Percentiles rank a stretch among this genome's conserved stretches.
phyloP scores from a whole-genome alignment of 2,329 filamentous ascomycete species.

The Gliomastix tumulicola region DNA sequence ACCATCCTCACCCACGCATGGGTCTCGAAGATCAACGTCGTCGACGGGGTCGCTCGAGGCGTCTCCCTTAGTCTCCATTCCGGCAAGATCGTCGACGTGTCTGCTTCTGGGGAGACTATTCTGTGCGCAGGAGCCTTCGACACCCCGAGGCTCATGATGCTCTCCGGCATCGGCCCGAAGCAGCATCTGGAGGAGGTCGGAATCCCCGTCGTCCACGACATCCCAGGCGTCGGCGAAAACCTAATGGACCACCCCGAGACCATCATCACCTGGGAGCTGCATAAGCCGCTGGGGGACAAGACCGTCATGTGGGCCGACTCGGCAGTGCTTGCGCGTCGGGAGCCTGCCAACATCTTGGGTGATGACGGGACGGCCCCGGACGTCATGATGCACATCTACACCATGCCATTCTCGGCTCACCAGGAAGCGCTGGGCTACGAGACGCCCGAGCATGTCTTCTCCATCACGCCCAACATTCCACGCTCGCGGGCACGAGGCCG shows the following conservation, averaged over 20 bases:
- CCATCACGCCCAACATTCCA: slow-evolving; percentile 88
- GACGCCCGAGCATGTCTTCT: slow-evolving; percentile 69
- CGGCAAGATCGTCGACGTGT: slow-evolving; percentile 47
- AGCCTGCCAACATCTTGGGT: slow-evolving; percentile 24
- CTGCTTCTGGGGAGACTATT: slow-evolving; percentile 68
- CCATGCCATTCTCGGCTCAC: slow-evolving; percentile 87
- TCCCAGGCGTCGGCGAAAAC: slow-evolving; percentile 55
- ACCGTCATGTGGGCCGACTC: slow-evolving; percentile 77
- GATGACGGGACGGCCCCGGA: slow-evolving; percentile 70
- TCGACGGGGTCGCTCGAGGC: slow-evolving; percentile 62
- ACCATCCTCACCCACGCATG: slow-evolving; percentile 83
- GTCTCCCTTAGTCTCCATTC: slow-evolving; percentile 57
- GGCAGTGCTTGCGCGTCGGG: slow-evolving; percentile 69
- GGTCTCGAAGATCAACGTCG: slow-evolving; percentile 74
- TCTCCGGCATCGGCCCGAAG: slow-evolving; percentile 50
- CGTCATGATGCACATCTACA: slow-evolving; percentile 95
- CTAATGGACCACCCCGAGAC: slow-evolving; percentile 54
- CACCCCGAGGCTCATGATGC: slow-evolving; percentile 61
- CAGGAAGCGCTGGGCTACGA: slow-evolving; percentile 69
- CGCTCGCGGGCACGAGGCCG: slow-evolving; percentile 71
- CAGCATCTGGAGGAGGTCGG: slow-evolving; percentile 44
- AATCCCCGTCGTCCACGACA: slow-evolving; percentile 47
- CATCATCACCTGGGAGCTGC: slow-evolving; percentile 68
- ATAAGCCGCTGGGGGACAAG: slow-evolving; percentile 60
- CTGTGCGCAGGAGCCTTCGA: slow-evolving; percentile 76